These are phyloP conservation scores for Dacryopinax primogenitus DNA, from an alignment of 768 basidiomycete genomes.

Conservation along the genomic window DNA sequence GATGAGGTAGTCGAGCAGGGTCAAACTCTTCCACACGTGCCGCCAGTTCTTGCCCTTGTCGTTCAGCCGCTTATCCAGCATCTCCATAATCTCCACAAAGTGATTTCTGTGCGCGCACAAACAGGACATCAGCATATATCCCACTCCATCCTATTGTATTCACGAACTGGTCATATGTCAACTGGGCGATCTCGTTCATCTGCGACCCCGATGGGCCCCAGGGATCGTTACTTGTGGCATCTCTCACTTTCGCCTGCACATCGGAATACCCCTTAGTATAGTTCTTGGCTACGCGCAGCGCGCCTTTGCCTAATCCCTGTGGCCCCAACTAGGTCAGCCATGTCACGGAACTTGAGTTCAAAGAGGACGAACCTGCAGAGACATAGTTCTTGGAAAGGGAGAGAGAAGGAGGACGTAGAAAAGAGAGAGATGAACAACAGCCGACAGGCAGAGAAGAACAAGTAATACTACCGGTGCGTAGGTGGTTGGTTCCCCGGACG, in stretches of 20 bases:
- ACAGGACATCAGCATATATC: constrained; percentile 16
- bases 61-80: constrained; percentile 94
- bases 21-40: constrained; percentile 97
- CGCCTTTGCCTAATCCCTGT: constrained; percentile 25
- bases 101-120: constrained; percentile 53
- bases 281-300: constrained; percentile 82
- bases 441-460: neutral
- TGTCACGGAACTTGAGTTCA: neutral
- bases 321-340: neutral
- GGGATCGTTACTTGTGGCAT: constrained; percentile 94
- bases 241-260: constrained; percentile 85
- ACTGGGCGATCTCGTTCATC: constrained; percentile 97
- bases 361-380: constrained; percentile 1
- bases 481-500: too few relatives aligned
- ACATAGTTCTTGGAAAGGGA: neutral
- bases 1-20: constrained; percentile 86
- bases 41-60: constrained; percentile 99
- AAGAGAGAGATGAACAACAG: neutral
- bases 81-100: constrained; percentile 99
- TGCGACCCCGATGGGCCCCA: constrained; percentile 96
- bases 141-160: neutral
- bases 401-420: neutral
- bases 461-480: neutral
- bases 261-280: constrained; percentile 96
- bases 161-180: constrained; percentile 91